Evolutionary conservation across 2,329 filamentous ascomycete species (phyloP), one percentile per base, ranked within the genome.

Genomic region (Mycogone perniciosa): DNA sequence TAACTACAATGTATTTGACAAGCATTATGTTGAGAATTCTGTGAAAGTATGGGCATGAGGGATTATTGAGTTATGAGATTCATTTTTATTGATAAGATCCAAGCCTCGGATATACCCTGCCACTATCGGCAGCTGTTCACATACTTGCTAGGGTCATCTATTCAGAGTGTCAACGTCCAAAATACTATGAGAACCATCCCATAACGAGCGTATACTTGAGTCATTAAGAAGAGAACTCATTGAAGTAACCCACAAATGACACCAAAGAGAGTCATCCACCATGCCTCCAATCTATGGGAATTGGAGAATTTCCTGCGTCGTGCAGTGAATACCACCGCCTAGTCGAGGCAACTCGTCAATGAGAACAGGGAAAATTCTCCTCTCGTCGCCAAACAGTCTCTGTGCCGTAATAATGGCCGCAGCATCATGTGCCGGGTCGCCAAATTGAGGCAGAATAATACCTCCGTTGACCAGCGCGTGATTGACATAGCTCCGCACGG

Each of bases 381-480:
- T 51, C 5, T 48, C 52, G 2, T 48, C 30, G 9, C 59, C 46
- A 33, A 50, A 44, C 5, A 61, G 2, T 4, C 9, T 46, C 43
- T 29, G 60, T 5, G 57, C 30, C 1, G 11, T n/a, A 6, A 26
- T 8, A 10, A 46, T 44, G 9, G 64, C 64, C 2, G 57, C 52
- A 4, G 51, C 51, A 44, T 66, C 64, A 5, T 54, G 38, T 8
- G 56, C 47, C 1, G 30, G 33, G 20, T 63, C 56, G 6, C 61
- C 60, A 47, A 66, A 66, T 10, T 57, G 56, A 4, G 64, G 61
- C 13, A 66, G 50, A 2, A 66, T 59, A 6, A 66, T 20, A 0
- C 60, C 64, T 4, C 56, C 61, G 20, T 64, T 63, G n/a, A 64
- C 62, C 1, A 64, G 27, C 11, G 64, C 46, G 38, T 59, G 62